Evolutionary conservation across 1,139 yeast genomes (phyloP), one percentile per base, ranked within the genome.

Genomic region (Blastobotrys capitulatus): DNA sequence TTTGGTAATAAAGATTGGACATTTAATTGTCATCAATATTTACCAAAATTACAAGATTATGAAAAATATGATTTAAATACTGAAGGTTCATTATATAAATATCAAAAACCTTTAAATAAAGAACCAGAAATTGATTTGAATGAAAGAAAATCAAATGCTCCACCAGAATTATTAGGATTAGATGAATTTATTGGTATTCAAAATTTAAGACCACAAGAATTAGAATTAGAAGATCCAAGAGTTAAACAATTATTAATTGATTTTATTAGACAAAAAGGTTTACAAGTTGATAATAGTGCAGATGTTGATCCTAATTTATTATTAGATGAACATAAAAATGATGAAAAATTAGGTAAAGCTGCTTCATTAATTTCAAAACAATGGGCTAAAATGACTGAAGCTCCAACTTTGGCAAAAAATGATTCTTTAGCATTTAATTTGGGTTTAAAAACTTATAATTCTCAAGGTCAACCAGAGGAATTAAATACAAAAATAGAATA

Each of bases 1-100:
- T 7, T 44, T 46, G n/a, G n/a, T n/a, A n/a, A n/a, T 1, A 60
- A 57, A 18, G 49, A 55, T 12, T 56, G 67, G 54, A 66, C 65
- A 43, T 54, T 67, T 29, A 54, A 59, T 34, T 60, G 65, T 51
- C 43, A 49, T 13, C 48, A 52, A 20, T 54, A 58, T 40, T 44
- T 57, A 5, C 48, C 32, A 0, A 48, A 48, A 8, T 19, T 36
- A 1, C 49, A 46, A 6, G 46, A 46, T 38, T 50, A 50, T 36
- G 26, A 25, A n/a, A 41, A 26, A 8, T 57, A 57, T 39, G 60
- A 58, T 34, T 16, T 27, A 4, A 38, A 46, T 12, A 46, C 50
- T 34, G 26, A 27, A 20, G 47, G 50, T 37, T 36, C 49, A 36
- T 2, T 42, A 26, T 48, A 46, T 38, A 2, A 44, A 36, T 35